Base-by-base conservation (phyloP, 768 basidiomycete genomes). In the Myochromella boudieri region DNA sequence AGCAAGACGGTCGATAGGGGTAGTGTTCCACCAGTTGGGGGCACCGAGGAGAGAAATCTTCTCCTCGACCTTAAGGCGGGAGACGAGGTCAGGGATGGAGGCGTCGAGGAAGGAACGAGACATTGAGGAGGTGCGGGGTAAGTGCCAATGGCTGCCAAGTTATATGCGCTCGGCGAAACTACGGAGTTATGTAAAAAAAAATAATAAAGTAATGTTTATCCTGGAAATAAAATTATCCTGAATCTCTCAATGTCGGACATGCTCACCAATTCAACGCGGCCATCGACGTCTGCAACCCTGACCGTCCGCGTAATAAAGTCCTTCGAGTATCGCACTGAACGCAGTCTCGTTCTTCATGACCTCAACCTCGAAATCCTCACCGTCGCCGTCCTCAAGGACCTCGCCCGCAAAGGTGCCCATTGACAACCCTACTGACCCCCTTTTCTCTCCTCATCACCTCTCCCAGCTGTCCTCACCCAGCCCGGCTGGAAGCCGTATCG, bases 291-390 rank as follows among this genome's bases (percentile, higher is more conserved):
- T 51, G 91, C 92, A 17, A 93, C 91, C 4, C 69, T 98, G 47
- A 98, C 95, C 6, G 66, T 98, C 39, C 84, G 95, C 25, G 77
- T 97, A 52, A 91, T 99, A 71, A 99, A 99, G 63, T 93, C 91
- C 15, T 95, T 99, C 64, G 84, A 83, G 60, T 97, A 82, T 66
- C 81, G 95, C 45, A 97, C 94, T 44, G 88, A 92, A 62, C 86
- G 85, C 56, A 85, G 81, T 60, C 77, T 97, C 54, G 85, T 99
- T 42, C 74, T 98, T 41, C 87, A 84, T 59, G 74, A 86, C 55
- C 58, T 95, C 51, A 82, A 99, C 62, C 81, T 97, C 51, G 81
- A 84, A 55, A 72, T 71, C 2, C 84, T 78, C n/a, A 93, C 92
- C 2, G 85, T 94, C 18, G 84, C 80, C 11, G 69, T 77, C 53